Base-by-base conservation (phyloP, 2,329 filamentous ascomycete genomes). In the Lecanicillium sp. region DNA sequence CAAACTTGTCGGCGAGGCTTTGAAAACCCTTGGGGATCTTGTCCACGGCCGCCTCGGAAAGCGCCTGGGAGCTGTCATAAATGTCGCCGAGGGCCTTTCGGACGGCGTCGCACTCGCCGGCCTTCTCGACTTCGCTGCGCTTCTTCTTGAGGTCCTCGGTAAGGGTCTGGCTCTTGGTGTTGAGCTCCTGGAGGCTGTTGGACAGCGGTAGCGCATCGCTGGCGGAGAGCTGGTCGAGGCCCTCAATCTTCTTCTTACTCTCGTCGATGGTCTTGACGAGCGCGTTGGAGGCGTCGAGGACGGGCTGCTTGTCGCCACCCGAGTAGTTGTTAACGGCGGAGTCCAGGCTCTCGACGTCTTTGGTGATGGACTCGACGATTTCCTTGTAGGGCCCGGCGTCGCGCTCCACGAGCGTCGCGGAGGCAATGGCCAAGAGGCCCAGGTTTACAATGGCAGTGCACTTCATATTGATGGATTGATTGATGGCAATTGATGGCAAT, bases 111-210 rank as follows among this genome's bases (percentile, higher is more conserved):
- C 48, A 50, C 35, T 45, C 41, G 48, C 42, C 17, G 11, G 40
- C 48, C 21, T 41, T 5, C 10, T 38, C 48, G 3, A 44, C 41
- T 14, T 38, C 42, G 48, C 36, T 29, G 36, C 48, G 48, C 41
- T 50, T 50, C 14, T 4, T 14, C 48, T 50, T 50, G n/a, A 50
- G 26, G 35, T 68, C 48, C 19, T 26, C 15, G 20, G 26, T 50
- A 5, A 50, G 48, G 15, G 24, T n/a, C 41, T 50, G 35, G 35
- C 41, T 33, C 33, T 50, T 40, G 27, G 27, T 15, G 48, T 44
- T 50, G 40, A 50, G 48, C 20, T 12, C 11, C 10, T 14, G 15
- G 26, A 50, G 41, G 35, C 20, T 23, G 17, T 27, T 12, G 7
- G 35, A 14, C 19, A 50, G 41, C 11, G 41, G 21, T 5, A 32